Conservation (phyloP, 2,329 filamentous ascomycete genomes). For the Stagonosporopsis rhizophila region DNA sequence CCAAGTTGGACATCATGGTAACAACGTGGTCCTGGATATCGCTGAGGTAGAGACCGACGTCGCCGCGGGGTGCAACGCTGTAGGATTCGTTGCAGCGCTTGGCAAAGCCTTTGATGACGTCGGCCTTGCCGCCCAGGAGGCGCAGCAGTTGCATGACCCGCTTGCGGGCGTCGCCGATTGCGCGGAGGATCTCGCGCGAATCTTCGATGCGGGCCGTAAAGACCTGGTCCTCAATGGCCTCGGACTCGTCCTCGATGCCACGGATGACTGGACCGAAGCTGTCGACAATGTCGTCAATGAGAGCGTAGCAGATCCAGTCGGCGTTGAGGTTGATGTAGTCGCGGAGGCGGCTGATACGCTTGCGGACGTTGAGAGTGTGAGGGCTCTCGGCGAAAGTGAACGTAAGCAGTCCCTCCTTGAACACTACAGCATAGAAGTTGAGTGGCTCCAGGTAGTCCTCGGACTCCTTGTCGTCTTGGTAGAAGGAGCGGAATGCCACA, state of each 20-base stretch:
- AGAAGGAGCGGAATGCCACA: constrained; percentile 95
- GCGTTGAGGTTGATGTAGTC: constrained; percentile 94
- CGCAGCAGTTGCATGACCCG: constrained; percentile 94
- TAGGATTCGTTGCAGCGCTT: constrained; percentile 99
- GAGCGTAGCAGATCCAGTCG: constrained; percentile 98
- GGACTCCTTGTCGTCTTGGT: constrained; percentile 77
- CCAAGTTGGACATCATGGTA: constrained; percentile 97
- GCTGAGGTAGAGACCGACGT: constrained; percentile 94
- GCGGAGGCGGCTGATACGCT: constrained; percentile 88
- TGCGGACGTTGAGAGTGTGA: constrained; percentile 87
- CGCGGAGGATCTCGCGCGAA: constrained; percentile 83
- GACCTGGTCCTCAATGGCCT: constrained; percentile 93
- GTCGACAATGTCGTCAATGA: constrained; percentile 99
- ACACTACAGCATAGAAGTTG: constrained; percentile 96
- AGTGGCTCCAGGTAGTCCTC: constrained; percentile 90
- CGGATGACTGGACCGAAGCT: constrained; percentile 89
- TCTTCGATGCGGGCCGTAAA: constrained; percentile 92
- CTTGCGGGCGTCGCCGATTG: constrained; percentile 90
- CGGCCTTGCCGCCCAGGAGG: constrained; percentile 94
- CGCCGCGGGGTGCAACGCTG: constrained; percentile 91
- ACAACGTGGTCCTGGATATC: constrained; percentile 99
- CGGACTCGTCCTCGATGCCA: constrained; percentile 85
- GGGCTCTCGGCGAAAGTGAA: constrained; percentile 91
- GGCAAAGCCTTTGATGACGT: constrained; percentile 95
- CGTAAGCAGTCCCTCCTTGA: constrained; percentile 91